Percentiles rank a stretch among this genome's conserved stretches.
phyloP scores from a whole-genome alignment of 2,329 filamentous ascomycete species.

The Capronia epimyces region DNA sequence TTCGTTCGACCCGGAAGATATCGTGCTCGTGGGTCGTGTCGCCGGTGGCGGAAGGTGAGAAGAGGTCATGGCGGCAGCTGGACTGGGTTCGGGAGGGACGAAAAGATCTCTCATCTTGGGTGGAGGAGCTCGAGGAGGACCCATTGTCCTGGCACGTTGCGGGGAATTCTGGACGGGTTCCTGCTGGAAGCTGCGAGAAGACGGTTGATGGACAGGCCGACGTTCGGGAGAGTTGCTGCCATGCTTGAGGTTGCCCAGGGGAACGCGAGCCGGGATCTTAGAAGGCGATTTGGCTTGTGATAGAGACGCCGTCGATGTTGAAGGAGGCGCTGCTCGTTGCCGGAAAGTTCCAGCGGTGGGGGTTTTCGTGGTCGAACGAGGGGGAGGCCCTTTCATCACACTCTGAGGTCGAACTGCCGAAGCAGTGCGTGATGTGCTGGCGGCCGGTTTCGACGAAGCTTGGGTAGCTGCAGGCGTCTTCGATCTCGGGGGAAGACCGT shows the following conservation, averaged over 20 bases:
- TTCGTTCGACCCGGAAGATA: conserved; percentile 40
- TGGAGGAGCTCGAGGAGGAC: conserved; percentile 65
- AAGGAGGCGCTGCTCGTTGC: conserved; percentile 21
- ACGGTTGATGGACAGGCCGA: conserved; percentile 42
- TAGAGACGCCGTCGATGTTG: conserved; percentile 19
- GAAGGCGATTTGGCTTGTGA: conserved; percentile 42
- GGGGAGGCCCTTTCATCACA: conserved; percentile 39
- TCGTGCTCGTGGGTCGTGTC: conserved; percentile 49
- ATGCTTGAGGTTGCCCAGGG: conserved; percentile 41
- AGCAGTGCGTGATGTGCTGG: conserved; percentile 12
- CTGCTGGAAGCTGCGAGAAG: conserved; percentile 20
- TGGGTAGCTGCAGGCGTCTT: conserved; percentile 41
- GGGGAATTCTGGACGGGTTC: conserved; percentile 21
- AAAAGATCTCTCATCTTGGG: conserved; percentile 89
- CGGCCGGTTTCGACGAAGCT: conserved; percentile 15
- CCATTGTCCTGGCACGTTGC: conserved; percentile 40
- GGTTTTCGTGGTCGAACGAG: conserved; percentile 44
- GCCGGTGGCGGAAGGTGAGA: conserved; percentile 29
- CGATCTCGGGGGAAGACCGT: conserved; percentile 51
- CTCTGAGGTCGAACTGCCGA: conserved; percentile 32
- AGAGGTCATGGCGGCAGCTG: conserved; percentile 31
- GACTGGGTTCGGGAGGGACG: conserved; percentile 42
- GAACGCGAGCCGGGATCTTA: conserved; percentile 46
- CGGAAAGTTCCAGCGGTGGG: conserved; percentile 41
- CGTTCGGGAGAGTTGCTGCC: conserved; percentile 71